Evolutionary conservation across 257 asterid genomes (phyloP).

Genomic region (Capsicum chinense): DNA sequence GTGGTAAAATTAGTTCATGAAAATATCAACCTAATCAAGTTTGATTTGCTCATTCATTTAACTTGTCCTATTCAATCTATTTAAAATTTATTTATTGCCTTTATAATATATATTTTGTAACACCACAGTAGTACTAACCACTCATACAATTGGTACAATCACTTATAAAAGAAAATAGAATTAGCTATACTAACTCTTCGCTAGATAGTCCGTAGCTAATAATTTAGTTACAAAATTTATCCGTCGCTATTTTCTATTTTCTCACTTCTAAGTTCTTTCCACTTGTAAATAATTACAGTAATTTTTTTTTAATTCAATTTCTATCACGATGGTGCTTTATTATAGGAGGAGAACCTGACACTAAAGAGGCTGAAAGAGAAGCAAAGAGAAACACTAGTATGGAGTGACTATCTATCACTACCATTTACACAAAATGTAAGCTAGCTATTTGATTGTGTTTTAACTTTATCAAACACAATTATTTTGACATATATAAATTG

Average conservation of each 20-base stretch:
- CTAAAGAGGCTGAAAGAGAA: slow-evolving; percentile 66
- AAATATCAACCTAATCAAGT: no score
- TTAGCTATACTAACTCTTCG: no score
- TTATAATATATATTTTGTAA: not conserved
- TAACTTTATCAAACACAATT: not conserved
- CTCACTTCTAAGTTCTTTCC: not conserved
- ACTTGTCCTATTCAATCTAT: no score
- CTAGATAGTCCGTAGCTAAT: no score
- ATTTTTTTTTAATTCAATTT: not conserved
- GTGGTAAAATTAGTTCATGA: not conserved
- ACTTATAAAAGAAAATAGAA: no score
- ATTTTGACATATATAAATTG: not conserved
- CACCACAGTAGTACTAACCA: not conserved
- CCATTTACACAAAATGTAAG: slow-evolving; percentile 85
- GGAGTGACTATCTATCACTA: slow-evolving; percentile 73
- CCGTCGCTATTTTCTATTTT: not conserved
- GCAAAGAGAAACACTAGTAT: slow-evolving; percentile 52
- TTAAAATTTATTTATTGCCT: not conserved
- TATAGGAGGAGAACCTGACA: slow-evolving; percentile 76
- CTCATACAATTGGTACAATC: no score
- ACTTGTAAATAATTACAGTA: not conserved
- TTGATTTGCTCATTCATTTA: no score
- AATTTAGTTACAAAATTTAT: not conserved
- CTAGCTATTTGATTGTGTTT: slow-evolving; percentile 31
- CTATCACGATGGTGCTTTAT: not conserved